Evolutionary conservation across 805 yeast genomes (phyloP).

Genomic region (Clavispora vitiphila): DNA sequence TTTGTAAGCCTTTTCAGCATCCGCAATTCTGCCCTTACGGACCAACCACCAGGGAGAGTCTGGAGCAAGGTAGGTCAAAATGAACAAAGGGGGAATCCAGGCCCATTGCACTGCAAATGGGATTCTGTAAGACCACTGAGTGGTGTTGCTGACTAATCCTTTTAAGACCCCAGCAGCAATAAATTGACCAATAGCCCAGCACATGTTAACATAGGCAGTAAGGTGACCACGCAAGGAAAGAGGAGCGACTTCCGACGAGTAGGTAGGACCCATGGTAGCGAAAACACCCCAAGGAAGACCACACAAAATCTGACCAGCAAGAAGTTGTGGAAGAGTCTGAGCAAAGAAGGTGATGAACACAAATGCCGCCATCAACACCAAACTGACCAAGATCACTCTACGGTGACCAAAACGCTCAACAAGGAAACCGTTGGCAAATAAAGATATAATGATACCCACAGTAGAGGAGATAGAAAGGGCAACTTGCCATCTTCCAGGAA

Average conservation of each 20-base stretch:
- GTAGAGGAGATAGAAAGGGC: slow-evolving; percentile 11
- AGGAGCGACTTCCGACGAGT: slow-evolving; percentile 58
- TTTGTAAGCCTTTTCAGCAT: slow-evolving; percentile 35
- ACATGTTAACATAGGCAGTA: slow-evolving; percentile 45
- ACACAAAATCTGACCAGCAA: slow-evolving; percentile 39
- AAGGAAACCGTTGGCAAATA: slow-evolving; percentile 36
- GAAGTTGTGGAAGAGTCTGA: slow-evolving; percentile 30
- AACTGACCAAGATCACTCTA: slow-evolving; percentile 25
- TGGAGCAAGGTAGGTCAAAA: slow-evolving; percentile 44
- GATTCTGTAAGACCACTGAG: slow-evolving; percentile 40
- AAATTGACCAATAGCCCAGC: slow-evolving; percentile 57
- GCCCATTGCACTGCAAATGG: slow-evolving; percentile 61
- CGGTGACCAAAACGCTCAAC: slow-evolving; percentile 43
- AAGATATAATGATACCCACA: slow-evolving; percentile 36
- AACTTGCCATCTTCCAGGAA: slow-evolving; percentile 20
- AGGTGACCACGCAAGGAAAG: slow-evolving; percentile 44
- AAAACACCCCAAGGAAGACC: slow-evolving; percentile 56
- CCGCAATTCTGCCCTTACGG: slow-evolving; percentile 33
- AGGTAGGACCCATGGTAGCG: slow-evolving; percentile 46
- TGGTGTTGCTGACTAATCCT: slow-evolving; percentile 22
- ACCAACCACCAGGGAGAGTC: slow-evolving; percentile 58
- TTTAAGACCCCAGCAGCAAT: slow-evolving; percentile 48
- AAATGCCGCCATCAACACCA: slow-evolving; percentile 28
- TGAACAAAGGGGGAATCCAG: slow-evolving; percentile 48
- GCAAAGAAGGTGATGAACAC: slow-evolving; percentile 47